Percentiles rank a stretch among this genome's conserved stretches.
Evolutionary conservation across 208 protist species (phyloP).

Genomic region (Trypanosoma melophagium): DNA sequence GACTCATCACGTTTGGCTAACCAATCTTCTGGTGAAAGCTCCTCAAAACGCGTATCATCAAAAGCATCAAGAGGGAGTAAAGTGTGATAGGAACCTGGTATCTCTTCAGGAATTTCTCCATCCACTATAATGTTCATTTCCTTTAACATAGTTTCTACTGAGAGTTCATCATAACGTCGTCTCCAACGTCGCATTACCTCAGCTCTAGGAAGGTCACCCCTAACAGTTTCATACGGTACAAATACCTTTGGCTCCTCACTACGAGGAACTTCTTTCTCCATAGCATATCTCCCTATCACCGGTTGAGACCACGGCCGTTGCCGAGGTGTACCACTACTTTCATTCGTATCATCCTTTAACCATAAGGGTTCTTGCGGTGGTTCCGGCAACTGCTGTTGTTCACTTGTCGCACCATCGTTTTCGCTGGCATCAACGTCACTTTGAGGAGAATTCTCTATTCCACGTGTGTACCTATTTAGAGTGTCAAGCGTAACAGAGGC

Average conservation of each 20-base stretch:
- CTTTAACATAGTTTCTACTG: conserved; percentile 69
- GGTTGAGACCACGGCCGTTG: conserved; percentile 27
- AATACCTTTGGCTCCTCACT: conserved; percentile 92
- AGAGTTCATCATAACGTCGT: conserved; percentile 51
- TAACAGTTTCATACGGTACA: conserved; percentile 55
- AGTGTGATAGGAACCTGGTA: conserved; percentile 45
- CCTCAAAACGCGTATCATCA: conserved; percentile 90
- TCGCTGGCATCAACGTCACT: background rate
- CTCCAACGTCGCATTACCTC: conserved; percentile 86
- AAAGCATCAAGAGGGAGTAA: conserved; percentile 92
- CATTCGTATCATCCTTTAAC: conserved; percentile 20
- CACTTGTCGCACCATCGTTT: background rate
- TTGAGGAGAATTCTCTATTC: background rate
- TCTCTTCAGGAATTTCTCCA: conserved; percentile 13
- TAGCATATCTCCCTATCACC: conserved; percentile 16
- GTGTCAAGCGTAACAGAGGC: background rate
- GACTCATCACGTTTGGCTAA: conserved; percentile 27
- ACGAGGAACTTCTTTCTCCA: conserved; percentile 19
- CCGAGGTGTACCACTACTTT: background rate
- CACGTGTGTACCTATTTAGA: background rate
- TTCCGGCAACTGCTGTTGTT: background rate
- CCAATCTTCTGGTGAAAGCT: conserved; percentile 75
- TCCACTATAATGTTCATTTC: conserved; percentile 56
- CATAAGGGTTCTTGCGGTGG: conserved; percentile 15
- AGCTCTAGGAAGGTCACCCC: conserved; percentile 77